A percentile compares a stretch with the other conserved stretches of the same genome.
Evolutionary conservation across 495 filamentous ascomycete species (phyloP).

Genomic region (Penicillium antarcticum): DNA sequence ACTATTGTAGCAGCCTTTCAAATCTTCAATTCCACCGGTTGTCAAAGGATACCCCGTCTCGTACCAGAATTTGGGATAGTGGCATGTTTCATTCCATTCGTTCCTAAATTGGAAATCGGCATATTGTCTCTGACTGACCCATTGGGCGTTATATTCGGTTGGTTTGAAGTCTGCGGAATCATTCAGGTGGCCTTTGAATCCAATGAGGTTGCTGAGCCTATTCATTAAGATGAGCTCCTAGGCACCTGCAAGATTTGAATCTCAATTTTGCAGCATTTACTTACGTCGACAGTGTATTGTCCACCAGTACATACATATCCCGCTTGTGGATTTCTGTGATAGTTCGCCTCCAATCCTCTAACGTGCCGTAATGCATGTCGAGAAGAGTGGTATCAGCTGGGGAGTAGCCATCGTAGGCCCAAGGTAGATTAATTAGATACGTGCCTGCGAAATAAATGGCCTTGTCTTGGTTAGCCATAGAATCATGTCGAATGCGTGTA

Average conservation of each 20-base stretch:
- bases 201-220: constrained; percentile 46
- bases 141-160: constrained; percentile 39
- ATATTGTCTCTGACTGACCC: constrained; percentile 39
- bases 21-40: constrained; percentile 19
- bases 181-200: constrained; percentile 44
- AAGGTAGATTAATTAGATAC: constrained; percentile 38
- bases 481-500: background rate
- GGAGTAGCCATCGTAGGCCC: constrained; percentile 39
- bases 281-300: constrained; percentile 39
- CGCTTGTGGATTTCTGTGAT: constrained; percentile 33
- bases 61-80: constrained; percentile 36
- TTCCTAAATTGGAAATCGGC: constrained; percentile 37
- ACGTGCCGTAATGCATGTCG: constrained; percentile 34
- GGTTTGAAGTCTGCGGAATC: constrained; percentile 38
- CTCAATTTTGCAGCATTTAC: constrained; percentile 2
- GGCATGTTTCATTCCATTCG: constrained; percentile 28
- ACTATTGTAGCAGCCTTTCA: constrained; percentile 36
- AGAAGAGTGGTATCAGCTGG: constrained; percentile 38
- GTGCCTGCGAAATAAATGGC: constrained; percentile 38
- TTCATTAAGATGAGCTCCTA: background rate
- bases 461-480: constrained; percentile 5
- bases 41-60: constrained; percentile 38
- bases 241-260: background rate
- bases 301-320: constrained; percentile 40
- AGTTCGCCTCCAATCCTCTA: constrained; percentile 32